Evolutionary conservation across 495 filamentous ascomycete species (phyloP).

Genomic region (Penicillium subrubescens): DNA sequence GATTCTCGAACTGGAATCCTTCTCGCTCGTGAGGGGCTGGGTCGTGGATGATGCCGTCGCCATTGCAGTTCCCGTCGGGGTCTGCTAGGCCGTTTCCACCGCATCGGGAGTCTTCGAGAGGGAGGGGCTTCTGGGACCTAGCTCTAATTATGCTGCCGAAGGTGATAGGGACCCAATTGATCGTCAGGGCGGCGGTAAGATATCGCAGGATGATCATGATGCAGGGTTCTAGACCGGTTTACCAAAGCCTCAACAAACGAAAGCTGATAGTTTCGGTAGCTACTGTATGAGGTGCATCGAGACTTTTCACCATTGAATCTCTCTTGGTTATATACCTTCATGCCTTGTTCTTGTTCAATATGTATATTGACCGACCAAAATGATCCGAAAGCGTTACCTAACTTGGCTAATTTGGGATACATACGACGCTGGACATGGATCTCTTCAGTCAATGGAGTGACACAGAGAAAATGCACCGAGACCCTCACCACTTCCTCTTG

Average conservation of each 20-base stretch:
- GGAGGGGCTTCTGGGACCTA: slow-evolving; percentile 4
- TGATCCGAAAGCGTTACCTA: background rate
- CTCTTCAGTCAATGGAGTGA: background rate
- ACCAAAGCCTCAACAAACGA: background rate
- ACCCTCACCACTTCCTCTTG: background rate
- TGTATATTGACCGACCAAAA: background rate
- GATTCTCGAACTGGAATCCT: slow-evolving; percentile 41
- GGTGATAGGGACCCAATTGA: slow-evolving; percentile 7
- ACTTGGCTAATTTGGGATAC: background rate
- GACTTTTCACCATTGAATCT: background rate
- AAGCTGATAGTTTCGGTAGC: background rate
- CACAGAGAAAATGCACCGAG: slow-evolving; percentile 2
- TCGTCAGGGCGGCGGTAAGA: slow-evolving; percentile 17
- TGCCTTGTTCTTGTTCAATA: background rate
- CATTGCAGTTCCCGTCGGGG: slow-evolving; percentile 29
- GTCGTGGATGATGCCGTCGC: slow-evolving; percentile 26
- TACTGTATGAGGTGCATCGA: background rate
- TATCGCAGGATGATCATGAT: slow-evolving; percentile 21
- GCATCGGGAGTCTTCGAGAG: slow-evolving; percentile 18
- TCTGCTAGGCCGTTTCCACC: slow-evolving; percentile 28
- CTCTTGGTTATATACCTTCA: background rate
- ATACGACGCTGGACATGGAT: background rate
- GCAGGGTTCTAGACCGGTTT: too few relatives aligned
- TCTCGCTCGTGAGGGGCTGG: slow-evolving; percentile 26
- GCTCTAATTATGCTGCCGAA: background rate